Base-by-base conservation (phyloP, 768 basidiomycete genomes). In the Russula dissimulans region DNA sequence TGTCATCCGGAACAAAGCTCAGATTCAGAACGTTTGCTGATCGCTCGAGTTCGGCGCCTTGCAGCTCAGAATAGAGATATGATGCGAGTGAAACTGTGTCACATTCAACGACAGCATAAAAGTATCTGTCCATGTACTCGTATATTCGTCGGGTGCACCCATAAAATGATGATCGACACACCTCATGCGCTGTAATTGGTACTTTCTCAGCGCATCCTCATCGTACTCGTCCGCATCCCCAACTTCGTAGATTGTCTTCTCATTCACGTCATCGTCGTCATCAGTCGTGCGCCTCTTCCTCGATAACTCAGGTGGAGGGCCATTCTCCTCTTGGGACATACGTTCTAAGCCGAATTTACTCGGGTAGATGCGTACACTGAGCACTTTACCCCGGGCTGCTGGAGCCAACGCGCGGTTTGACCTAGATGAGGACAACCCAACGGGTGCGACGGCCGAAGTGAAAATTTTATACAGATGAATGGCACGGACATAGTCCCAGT, bases 401-500 rank as follows among this genome's bases (percentile, higher is more conserved):
- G 67, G 73, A 8, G 56, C 42, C 8, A 70, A 36, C 67, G 59
- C 50, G 62, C 14, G 5, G 48, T 51, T 54, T 42, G 67, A 59
- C 46, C 66, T 68, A 11, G 62, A 63, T 17, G 77, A 69, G 14
- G 83, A 76, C 5, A 82, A 67, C 3, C 51, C 79, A 11, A 78
- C 73, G 14, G 81, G 72, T 6, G 89, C 86, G 5, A 95, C 79
- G 44, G 94, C 81, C 3, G 95, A 97, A 17, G 90, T 83, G 73
- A 91, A 91, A 39, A 97, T 90, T 73, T 90, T 92, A 81, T 85
- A 97, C 12, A 99, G 76, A 70, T 98, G 94, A 18, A 75, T 75
- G 0, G 95, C 92, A 57, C 88, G 87, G 53, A 98, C 84, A 72
- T 97, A 82, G 71, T 98, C 97, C 97, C 97, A 99, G 73, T 99